These are phyloP conservation scores for Schizosaccharomyces versatilis DNA, from an alignment of 1,139 yeast species.

Conservation along the genomic window DNA sequence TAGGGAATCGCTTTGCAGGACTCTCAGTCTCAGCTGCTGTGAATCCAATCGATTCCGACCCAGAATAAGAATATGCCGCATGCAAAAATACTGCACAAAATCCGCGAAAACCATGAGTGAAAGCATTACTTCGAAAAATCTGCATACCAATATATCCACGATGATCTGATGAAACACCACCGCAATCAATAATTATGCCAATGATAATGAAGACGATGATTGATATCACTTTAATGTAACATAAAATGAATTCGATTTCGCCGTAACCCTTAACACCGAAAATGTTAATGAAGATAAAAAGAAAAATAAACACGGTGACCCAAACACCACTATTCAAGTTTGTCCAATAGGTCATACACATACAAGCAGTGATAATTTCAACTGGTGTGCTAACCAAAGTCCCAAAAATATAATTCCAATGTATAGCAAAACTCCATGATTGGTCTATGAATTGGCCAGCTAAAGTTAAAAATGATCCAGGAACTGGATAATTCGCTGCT, in stretches of 20 bases:
- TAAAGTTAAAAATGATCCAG: constrained; percentile 41
- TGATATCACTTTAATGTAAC: background rate
- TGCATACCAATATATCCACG: background rate
- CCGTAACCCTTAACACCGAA: constrained; percentile 14
- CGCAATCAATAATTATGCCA: background rate
- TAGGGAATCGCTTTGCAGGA: background rate
- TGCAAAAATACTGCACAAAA: background rate
- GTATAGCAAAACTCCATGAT: constrained; percentile 37
- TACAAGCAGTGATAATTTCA: constrained; percentile 22
- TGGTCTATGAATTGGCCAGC: constrained; percentile 5
- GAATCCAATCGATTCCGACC: background rate
- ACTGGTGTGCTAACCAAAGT: constrained; percentile 48
- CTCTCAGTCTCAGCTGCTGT: background rate
- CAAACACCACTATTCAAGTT: constrained; percentile 17
- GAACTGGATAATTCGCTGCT: constrained; percentile 63
- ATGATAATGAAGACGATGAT: background rate
- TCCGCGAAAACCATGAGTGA: background rate
- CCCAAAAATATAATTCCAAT: constrained; percentile 69
- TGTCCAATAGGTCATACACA: constrained; percentile 21
- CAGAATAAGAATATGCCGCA: background rate
- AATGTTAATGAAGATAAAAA: constrained; percentile 17
- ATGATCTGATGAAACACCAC: background rate
- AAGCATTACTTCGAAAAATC: background rate
- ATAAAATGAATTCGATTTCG: background rate
- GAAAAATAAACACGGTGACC: constrained; percentile 19